Base-by-base conservation (phyloP, 2,329 filamentous ascomycete species). In the Biscogniauxia marginata region DNA sequence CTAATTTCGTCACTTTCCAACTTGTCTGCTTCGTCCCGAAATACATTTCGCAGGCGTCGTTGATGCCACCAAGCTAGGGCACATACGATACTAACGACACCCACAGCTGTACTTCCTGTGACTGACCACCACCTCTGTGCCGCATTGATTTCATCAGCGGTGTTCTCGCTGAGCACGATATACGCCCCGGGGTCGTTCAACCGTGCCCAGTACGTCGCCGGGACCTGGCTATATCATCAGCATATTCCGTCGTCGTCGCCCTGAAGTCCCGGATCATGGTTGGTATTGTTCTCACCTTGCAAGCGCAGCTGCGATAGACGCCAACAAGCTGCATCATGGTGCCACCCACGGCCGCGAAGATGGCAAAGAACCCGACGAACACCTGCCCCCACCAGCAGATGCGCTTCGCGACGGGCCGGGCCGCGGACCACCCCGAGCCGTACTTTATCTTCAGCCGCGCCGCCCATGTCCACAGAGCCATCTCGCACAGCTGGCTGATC, bases 21-120 rank as follows among this genome's bases (percentile, higher is more conserved):
- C 22, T 64, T 66, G 7, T 70, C 62, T 8, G 68, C 69, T 52
- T 70, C 65, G 6, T 66, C 66, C 5, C 60, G 56, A 52, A 70
- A 71, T 7, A 67, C 50, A 23, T 65, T 68, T n/a, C 68, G 58
- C 45, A 71, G 53, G n/a, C 67, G 58, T 6, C 67, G 60, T 53
- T 71, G 68, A 43, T 72, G 69, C 69, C 69, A 72, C 70, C 68
- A 71, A 7, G 66, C 67, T 22, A 71, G 57, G 11, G 66, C 61
- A 20, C 64, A 68, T 3, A 70, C 62, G 7, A 68, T 54, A 22
- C 63, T 63, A 16, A 70, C 54, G 3, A 67, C 47, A 0, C 58
- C 62, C 6, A 69, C 66, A 0, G 65, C 63, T 4, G 57, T 63
- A n/a, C 54, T 63, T 0, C 68, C 67, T 4, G 62, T 65, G 6